These are phyloP conservation scores for Phylloporus sp. DNA, from an alignment of 768 basidiomycete genomes.

Conservation along the genomic window DNA sequence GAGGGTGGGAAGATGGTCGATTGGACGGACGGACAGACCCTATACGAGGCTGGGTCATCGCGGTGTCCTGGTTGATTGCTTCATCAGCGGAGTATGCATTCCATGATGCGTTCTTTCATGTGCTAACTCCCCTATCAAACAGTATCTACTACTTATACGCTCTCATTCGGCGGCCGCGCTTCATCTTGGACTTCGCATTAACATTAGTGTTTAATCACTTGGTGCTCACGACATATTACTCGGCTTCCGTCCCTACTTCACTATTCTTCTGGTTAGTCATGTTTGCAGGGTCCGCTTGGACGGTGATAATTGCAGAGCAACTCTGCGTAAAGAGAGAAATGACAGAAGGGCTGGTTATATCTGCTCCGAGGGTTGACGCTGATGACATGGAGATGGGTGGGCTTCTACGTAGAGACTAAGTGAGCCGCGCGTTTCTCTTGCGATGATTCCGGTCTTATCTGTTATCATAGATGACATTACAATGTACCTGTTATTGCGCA, in stretches of 20 bases:
- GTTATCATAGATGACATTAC: constrained; percentile 12
- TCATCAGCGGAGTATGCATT: constrained; percentile 77
- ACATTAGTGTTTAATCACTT: constrained; percentile 91
- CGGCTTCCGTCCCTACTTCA: constrained; percentile 68
- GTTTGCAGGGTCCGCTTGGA: constrained; percentile 61
- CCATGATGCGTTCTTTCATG: constrained; percentile 1
- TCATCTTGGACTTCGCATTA: constrained; percentile 90
- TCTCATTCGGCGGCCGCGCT: constrained; percentile 84
- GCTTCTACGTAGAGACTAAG: constrained; percentile 53
- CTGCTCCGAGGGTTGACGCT: constrained; percentile 36
- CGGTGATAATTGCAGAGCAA: constrained; percentile 83
- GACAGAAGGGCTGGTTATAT: constrained; percentile 70
- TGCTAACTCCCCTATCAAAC: constrained; percentile 10
- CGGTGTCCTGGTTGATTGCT: constrained; percentile 78
- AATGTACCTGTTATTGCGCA: constrained; percentile 20
- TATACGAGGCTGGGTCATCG: constrained; percentile 86
- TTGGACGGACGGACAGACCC: constrained; percentile 75
- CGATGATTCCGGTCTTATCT: constrained; percentile 4
- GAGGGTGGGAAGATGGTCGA: constrained; percentile 40
- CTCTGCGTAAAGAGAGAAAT: constrained; percentile 88
- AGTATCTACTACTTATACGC: constrained; percentile 79
- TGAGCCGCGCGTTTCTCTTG: constrained; percentile 34
- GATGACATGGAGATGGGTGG: constrained; percentile 55
- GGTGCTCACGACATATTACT: constrained; percentile 85
- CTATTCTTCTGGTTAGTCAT: constrained; percentile 90